Evolutionary conservation across 768 basidiomycete species (phyloP), one percentile per base, ranked within the genome.

Genomic region (Tulasnella sp.): DNA sequence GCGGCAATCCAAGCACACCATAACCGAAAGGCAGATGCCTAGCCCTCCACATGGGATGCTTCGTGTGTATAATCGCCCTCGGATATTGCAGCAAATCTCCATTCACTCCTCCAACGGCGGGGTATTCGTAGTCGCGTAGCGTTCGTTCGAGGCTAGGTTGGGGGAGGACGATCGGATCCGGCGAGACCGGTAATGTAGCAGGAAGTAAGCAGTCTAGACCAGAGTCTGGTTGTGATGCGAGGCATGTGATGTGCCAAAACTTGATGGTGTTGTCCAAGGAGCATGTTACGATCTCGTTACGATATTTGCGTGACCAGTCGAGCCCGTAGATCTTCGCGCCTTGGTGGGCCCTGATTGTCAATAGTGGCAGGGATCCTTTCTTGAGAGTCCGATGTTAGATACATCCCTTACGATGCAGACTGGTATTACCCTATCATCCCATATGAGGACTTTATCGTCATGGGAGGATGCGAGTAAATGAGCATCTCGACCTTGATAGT

Each of bases 231-330:
- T 45, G 9, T 19, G 42, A 45, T 0, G 55, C 24, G 2, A 62
- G 48, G 3, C 42, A 27, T 30, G 46, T 31, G 21, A 62, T 77
- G 55, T 86, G 78, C 89, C 91, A 91, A 15, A 84, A 76, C 69
- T 96, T 96, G 73, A 97, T 87, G 0, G 87, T 85, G 68, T 86
- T 90, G 74, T 97, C 94, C 0, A 98, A 76, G 0, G 92, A 93
- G 67, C 96, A 99, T 1, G 94, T 97, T 8, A 94, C 82, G 34
- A 99, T 77, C 68, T 92, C 85, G 65, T 84, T 78, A n/a, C 76
- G 72, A 43, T 75, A 71, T 17, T 77, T 73, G 52, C 90, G 83
- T 5, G 90, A 84, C 93, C 94, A 99, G 70, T 98, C 94, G 55
- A 99, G 92, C 1, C 96, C 96, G 63, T 99, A 97, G 46, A 97